Base-by-base conservation (phyloP, 805 yeast species). In the Candida suzukii region DNA sequence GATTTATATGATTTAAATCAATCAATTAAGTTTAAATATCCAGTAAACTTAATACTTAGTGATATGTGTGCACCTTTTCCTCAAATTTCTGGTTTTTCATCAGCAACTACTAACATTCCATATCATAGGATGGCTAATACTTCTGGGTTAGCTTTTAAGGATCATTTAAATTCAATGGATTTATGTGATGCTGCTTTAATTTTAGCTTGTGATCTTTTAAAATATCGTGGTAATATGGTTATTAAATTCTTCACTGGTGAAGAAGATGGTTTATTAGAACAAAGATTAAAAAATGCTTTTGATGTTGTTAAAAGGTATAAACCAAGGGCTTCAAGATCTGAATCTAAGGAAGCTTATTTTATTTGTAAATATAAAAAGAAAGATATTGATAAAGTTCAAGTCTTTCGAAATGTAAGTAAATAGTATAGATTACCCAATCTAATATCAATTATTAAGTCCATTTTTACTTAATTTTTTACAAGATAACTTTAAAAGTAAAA, bases 71-170 rank as follows among this genome's bases (percentile, higher is more conserved):
- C 71, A 57, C 83, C 80, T 38, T 63, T 70, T 66, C 68, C 74
- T 38, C 80, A 74, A 51, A 57, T 59, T 25, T 54, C 65, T 20
- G 77, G 77, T 6, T 76, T 64, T 56, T 69, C 76, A 72, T 70
- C 67, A 56, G 67, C 76, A 63, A 75, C 83, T 71, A 78, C 86
- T 80, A 82, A 81, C 79, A 74, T 74, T 41, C 78, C 95, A 37
- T 83, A 79, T 58, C 68, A 69, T 64, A 91, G 96, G 98, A 83
- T 91, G 85, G 85, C 88, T 37, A 91, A 91, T 56, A 87, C 97
- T 4, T 70, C 88, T 13, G 98, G 99, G 4, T 64, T 86, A 32
- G 75, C 80, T 10, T 78, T 83, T 32, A 76, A 77, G 47, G 99
- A 91, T 59, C 98, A 91, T 61, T 65, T 73, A 13, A 78, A 77